Conservation (phyloP, 1,139 yeast species). For the Zygosaccharomyces pseudobailii region DNA sequence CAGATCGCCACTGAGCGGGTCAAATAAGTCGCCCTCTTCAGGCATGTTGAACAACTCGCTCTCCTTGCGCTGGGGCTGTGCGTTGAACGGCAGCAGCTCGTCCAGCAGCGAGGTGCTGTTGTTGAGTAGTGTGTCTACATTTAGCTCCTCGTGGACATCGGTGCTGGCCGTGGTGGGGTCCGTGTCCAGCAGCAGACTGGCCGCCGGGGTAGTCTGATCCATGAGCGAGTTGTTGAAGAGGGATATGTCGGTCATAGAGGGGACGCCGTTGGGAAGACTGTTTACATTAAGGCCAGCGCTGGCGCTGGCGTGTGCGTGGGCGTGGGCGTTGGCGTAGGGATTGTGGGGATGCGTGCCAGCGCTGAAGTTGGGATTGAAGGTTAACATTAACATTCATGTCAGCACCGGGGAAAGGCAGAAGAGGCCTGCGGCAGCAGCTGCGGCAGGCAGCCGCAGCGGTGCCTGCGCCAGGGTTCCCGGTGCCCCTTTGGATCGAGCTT, state of each 20-base stretch:
- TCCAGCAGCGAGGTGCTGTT: slow-evolving; percentile 1
- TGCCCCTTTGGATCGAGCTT: not conserved
- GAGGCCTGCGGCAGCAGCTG: slow-evolving; percentile 1
- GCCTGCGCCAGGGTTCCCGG: not conserved
- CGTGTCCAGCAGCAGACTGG: slow-evolving; percentile 2
- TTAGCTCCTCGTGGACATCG: not conserved
- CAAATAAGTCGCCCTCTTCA: slow-evolving; percentile 1
- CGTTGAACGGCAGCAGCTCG: slow-evolving; percentile 2
- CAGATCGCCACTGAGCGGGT: slow-evolving; percentile 1
- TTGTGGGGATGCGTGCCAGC: not conserved
- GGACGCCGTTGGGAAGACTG: not conserved
- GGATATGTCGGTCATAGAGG: slow-evolving; percentile 10
- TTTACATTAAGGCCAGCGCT: not conserved
- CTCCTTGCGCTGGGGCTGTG: not conserved
- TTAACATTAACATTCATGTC: not conserved
- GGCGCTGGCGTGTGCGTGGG: not conserved
- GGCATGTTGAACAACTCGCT: slow-evolving; percentile 3
- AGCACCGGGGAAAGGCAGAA: not conserved
- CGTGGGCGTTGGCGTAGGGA: not conserved
- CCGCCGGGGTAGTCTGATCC: slow-evolving; percentile 8
- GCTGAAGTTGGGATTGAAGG: not conserved
- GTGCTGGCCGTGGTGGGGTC: slow-evolving; percentile 5
- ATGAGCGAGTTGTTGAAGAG: slow-evolving; percentile 12
- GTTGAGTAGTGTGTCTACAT: slow-evolving; percentile 1
- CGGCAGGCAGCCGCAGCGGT: slow-evolving; percentile 1